Evolutionary conservation across 139 green algal genomes (phyloP).

Genomic region (Chlorella sp.): DNA sequence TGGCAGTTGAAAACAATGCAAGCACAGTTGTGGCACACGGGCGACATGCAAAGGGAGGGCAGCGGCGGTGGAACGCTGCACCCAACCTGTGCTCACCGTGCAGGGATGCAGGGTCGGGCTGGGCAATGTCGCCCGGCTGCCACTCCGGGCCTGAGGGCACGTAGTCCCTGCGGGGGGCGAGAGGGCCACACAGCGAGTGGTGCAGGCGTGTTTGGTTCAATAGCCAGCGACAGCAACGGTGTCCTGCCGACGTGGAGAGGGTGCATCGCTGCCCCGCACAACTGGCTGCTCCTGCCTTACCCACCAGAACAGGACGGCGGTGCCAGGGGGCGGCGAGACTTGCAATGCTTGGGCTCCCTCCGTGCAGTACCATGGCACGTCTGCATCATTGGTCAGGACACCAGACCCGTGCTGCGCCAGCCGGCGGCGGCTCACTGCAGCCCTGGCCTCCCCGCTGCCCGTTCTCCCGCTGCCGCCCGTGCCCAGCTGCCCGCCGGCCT

Average conservation of each 20-base stretch:
- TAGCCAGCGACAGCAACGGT: background rate
- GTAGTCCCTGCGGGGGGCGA: constrained; percentile 36
- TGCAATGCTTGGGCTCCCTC: constrained; percentile 22
- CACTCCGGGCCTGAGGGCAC: background rate
- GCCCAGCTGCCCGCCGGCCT: no score
- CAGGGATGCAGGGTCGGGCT: constrained; percentile 33
- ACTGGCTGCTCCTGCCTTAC: no score
- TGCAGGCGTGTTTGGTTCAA: background rate
- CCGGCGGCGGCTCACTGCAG: background rate
- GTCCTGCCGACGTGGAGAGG: no score
- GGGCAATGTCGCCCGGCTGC: constrained; percentile 15
- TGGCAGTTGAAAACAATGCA: no score
- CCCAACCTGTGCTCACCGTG: constrained; percentile 3
- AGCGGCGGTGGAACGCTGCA: no score
- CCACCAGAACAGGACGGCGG: constrained; percentile 53
- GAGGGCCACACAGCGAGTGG: background rate
- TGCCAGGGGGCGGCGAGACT: constrained; percentile 20
- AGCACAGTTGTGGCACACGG: no score
- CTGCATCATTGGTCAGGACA: background rate
- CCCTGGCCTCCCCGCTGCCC: background rate
- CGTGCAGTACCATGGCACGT: constrained; percentile 7
- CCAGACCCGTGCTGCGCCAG: background rate
- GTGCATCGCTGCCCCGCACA: no score
- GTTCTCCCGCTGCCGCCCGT: background rate
- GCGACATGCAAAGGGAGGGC: no score